A percentile compares a stretch with the other conserved stretches of the same genome.
These are phyloP conservation scores for Talaromyces sp. DNA, from an alignment of 2,329 filamentous ascomycete genomes.

Conservation along the genomic window DNA sequence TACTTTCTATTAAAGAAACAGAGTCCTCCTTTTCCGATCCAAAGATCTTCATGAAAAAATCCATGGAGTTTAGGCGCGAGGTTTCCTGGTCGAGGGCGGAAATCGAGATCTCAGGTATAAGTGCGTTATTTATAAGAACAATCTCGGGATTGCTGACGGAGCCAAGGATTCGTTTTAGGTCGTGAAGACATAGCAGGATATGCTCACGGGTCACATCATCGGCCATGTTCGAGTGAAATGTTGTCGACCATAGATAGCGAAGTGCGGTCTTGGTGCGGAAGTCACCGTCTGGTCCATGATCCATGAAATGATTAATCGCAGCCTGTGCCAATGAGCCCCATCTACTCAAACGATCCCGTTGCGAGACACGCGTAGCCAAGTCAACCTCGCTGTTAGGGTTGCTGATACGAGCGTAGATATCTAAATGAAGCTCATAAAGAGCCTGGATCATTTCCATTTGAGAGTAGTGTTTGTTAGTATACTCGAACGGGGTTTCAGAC, in stretches of 20 bases:
- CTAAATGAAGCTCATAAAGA: constrained; percentile 63
- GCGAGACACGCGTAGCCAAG: constrained; percentile 44
- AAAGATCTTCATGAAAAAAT: constrained; percentile 90
- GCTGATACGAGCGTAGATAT: constrained; percentile 59
- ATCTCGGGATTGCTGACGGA: constrained; percentile 43
- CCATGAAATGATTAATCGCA: constrained; percentile 41
- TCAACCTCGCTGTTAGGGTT: constrained; percentile 55
- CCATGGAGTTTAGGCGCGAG: constrained; percentile 87
- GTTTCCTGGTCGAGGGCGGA: constrained; percentile 85
- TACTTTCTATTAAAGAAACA: constrained; percentile 76
- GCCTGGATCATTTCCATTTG: constrained; percentile 52
- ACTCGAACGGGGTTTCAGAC: constrained; percentile 18
- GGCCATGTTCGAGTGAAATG: constrained; percentile 55
- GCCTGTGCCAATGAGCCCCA: constrained; percentile 57
- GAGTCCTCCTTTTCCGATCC: constrained; percentile 76
- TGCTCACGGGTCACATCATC: constrained; percentile 54
- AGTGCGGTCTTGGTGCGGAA: constrained; percentile 44
- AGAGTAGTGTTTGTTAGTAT: constrained; percentile 26
- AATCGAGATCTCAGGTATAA: constrained; percentile 81
- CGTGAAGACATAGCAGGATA: constrained; percentile 57
- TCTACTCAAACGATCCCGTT: constrained; percentile 54
- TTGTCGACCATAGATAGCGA: constrained; percentile 63
- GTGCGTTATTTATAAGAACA: constrained; percentile 74
- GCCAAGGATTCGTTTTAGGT: constrained; percentile 53
- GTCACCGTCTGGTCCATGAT: constrained; percentile 22